Evolutionary conservation across 345 rosid genomes (phyloP), one percentile per base, ranked within the genome.

Genomic region (Mercurialis annua): DNA sequence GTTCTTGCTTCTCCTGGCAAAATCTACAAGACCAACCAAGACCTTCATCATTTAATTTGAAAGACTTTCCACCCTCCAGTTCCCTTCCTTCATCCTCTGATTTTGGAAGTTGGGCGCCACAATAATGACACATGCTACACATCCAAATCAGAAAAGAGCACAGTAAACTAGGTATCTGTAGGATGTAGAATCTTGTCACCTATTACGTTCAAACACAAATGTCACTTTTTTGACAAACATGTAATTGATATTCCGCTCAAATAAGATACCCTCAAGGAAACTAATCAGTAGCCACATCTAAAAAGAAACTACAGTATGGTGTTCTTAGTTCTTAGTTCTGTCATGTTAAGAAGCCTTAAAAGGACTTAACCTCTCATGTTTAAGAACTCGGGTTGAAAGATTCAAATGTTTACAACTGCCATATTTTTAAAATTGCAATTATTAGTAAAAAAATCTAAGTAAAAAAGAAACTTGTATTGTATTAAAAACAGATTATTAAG

Each of bases 1-100:
- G 55, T 47, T 70, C 77, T n/a, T 61, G 77, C 81, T 71, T 82
- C 78, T 83, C 86, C 48, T 73, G 78, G 69, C 88, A 89, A 71
- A 74, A 50, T 81, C 78, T 78, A 79, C 83, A 84, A 49, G 80
- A 72, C 73, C 76, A 69, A 63, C 49, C 38, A 38, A 60, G 40
- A 47, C 66, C 75, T 53, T 73, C 86, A 70, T 44, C 56, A 66
- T 76, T 74, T 62, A 64, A 66, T 36, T 69, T 74, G 61, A 70
- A 67, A 67, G 63, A 54, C 67, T 65, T 67, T 40, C 47, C 79
- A 54, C 74, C 72, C 64, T 73, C 78, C 54, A 3, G 59, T 66
- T 79, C 70, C 53, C 71, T 65, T 58, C 64, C 66, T 43, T 71
- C 83, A 75, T 79, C 75, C 33, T 63, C 40, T 31, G 60, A 59